Base-by-base conservation (phyloP, 1,284 basidiomycete species). In the Austroboletus novae-zelandiae region DNA sequence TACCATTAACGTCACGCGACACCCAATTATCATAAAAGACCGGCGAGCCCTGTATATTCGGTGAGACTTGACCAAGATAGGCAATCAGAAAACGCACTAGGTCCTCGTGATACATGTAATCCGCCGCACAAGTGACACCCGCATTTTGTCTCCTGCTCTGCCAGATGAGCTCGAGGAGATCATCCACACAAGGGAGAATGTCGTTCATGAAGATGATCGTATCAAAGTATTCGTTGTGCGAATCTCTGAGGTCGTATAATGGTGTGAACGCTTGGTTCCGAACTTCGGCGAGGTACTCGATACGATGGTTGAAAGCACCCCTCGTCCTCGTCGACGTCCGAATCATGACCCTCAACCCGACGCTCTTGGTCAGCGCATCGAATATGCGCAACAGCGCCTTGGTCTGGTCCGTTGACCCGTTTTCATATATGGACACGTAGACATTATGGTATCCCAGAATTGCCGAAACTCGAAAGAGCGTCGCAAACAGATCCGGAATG, bases 11-110 rank as follows among this genome's bases (percentile, higher is more conserved):
- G 70, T 98, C 94, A 43, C 94, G 82, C 1, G 94, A 94, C 32
- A 98, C 94, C 94, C 94, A 97, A 70, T 96, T 97, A 67, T 97
- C 94, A 73, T 97, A 96, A 71, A 97, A 97, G 20, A 97, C 94
- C 2, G 94, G 94, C 0, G 91, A 78, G 17, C 68, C 58, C 65
- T 66, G 23, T 11, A 10, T 5, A 29, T 7, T 32, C 25, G 8
- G 30, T 14, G 7, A 14, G 2, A 31, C n/a, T 2, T 25, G 1
- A 29, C 25, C 25, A 0, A 23, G 18, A 30, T 2, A 50, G 39
- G 23, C n/a, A 11, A 34, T 13, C 35, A 9, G 30, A 18, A 20
- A 35, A 75, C 81, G 59, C 57, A 84, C 88, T 55, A 97, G 89
- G 51, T 96, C 93, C 42, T 94, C 84, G 73, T 97, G 94, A 74